Evolutionary conservation across 2,329 filamentous ascomycete genomes (phyloP), one percentile per base, ranked within the genome.

Genomic region (Pochonia chlamydosporia): DNA sequence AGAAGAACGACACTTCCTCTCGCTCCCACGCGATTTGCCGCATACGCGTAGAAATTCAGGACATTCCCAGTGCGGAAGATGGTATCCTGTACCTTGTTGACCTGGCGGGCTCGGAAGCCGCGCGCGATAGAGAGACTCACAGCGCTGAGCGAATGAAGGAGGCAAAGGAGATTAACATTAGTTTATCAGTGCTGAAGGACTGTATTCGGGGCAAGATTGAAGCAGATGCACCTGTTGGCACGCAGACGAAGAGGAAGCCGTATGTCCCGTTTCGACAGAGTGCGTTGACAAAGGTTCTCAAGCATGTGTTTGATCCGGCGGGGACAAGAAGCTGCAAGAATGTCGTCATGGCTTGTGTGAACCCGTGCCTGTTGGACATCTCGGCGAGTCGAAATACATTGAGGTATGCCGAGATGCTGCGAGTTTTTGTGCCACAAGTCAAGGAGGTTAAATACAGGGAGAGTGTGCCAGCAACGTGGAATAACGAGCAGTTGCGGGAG

Each of bases 171-270:
- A 35, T 76, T 60, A 75, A 75, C 53, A 64, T 60, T 8, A 74
- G 71, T 49, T 63, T 76, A 0, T 74, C 72, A 0, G 65, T 71
- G 0, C 63, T 78, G 3, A 77, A 78, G 49, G 74, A 77, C 52
- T 78, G 74, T 48, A 78, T 78, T 43, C 67, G 73, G 1, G 71
- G 68, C 2, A 67, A 69, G 33, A 67, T 68, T 1, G 56, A 64
- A 28, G 53, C 63, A 0, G 66, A 73, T 37, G 57, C 58, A n/a
- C n/a, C n/a, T n/a, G n/a, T n/a, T 46, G 9, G 48, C 33, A 16
- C 46, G 7, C 47, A 21, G 39, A 58, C 56, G 50, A 68, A 65
- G 54, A 63, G 26, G 13, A 7, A 61, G 43, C 57, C 62, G 0
- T 67, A 72, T 44, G 61, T 76, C 0, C 73, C 73, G 0, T 75